These are phyloP conservation scores for Ormosia semicastrata DNA, from an alignment of 306 rosid species.

Conservation along the genomic window DNA sequence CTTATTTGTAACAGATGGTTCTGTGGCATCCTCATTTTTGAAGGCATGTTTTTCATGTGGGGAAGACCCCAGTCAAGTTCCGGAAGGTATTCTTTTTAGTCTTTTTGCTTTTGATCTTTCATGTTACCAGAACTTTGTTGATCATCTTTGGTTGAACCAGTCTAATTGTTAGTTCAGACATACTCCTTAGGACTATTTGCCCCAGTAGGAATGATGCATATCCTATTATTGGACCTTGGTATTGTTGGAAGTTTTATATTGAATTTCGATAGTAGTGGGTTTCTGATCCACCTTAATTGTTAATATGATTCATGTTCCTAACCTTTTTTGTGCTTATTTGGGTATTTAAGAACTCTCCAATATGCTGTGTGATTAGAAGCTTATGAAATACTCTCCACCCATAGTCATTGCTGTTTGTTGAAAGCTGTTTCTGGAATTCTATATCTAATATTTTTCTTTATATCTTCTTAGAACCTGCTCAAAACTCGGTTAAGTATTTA, in stretches of 20 bases:
- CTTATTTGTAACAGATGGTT: slow-evolving; percentile 49
- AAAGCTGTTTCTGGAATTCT: slow-evolving; percentile 13
- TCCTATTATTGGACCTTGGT: neutral
- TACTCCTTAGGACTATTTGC: slow-evolving; percentile 8
- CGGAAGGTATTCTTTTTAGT: slow-evolving; percentile 61
- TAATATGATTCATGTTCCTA: neutral
- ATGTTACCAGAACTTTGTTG: slow-evolving; percentile 13
- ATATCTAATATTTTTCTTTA: slow-evolving; percentile 17
- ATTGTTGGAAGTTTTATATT: neutral
- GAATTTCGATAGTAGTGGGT: neutral
- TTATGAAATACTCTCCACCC: neutral
- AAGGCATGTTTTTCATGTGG: slow-evolving; percentile 93
- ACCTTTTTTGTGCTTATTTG: slow-evolving; percentile 9
- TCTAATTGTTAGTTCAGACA: neutral
- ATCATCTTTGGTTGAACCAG: neutral
- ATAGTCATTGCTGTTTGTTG: neutral
- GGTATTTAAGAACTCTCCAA: neutral
- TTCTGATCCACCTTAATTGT: neutral
- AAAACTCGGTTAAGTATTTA: slow-evolving; percentile 62
- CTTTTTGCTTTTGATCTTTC: slow-evolving; percentile 17
- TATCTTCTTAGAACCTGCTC: slow-evolving; percentile 64
- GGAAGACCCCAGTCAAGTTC: slow-evolving; percentile 73
- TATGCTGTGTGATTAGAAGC: neutral
- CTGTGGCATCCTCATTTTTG: slow-evolving; percentile 53
- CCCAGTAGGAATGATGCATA: neutral